Percentiles rank a stretch among this genome's conserved stretches.
phyloP scores from a whole-genome alignment of 768 basidiomycete genomes.

The Panus rudis region DNA sequence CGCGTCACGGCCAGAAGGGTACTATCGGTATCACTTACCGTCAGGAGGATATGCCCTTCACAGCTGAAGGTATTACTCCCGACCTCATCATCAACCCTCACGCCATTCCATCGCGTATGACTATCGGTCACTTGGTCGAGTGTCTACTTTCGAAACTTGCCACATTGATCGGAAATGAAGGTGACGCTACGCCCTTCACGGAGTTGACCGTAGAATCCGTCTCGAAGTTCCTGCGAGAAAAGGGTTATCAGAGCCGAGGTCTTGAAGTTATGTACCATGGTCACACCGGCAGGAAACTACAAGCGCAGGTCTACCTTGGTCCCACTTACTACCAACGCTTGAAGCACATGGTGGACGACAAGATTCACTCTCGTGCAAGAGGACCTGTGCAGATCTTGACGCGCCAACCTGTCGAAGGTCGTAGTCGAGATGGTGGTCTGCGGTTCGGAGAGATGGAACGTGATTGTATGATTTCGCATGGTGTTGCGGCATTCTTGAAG shows the following conservation, averaged over 20 bases:
- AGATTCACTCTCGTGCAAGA: constrained; percentile 96
- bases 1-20: constrained; percentile 98
- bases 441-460: constrained; percentile 99
- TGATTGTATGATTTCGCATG: constrained; percentile 99
- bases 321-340: constrained; percentile 98
- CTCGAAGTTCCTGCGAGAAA: constrained; percentile 81
- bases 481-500: constrained; percentile 96
- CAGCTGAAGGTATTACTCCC: constrained; percentile 91
- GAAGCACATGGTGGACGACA: constrained; percentile 99
- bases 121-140: constrained; percentile 98
- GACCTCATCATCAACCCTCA: constrained; percentile 99
- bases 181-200: constrained; percentile 98
- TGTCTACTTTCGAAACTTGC: constrained; percentile 95
- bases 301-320: constrained; percentile 96
- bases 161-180: constrained; percentile 92
- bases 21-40: constrained; percentile 99
- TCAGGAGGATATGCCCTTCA: constrained; percentile 99
- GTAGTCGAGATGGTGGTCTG: constrained; percentile 96
- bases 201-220: constrained; percentile 97
- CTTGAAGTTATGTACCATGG: constrained; percentile 99
- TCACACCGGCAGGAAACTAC: constrained; percentile 95
- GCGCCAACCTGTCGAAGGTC: constrained; percentile 95
- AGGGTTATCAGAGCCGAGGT: constrained; percentile 95
- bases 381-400: constrained; percentile 98
- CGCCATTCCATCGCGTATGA: constrained; percentile 99